phyloP scores from a whole-genome alignment of 2,329 filamentous ascomycete genomes.

The Alternaria gaisen region DNA sequence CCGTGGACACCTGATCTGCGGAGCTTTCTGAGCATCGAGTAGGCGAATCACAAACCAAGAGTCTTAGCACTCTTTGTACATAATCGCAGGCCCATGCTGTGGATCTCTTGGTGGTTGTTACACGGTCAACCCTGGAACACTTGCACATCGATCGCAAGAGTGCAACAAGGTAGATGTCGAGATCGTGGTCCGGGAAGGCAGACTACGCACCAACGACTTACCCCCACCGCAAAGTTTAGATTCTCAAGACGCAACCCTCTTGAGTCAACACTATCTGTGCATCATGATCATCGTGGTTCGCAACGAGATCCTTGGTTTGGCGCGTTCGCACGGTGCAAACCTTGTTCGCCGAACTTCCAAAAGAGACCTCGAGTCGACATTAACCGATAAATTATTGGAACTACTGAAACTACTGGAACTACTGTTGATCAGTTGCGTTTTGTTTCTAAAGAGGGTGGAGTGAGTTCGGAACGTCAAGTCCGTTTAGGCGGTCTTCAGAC shows the following conservation, averaged over 20 bases:
- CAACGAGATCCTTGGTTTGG: not conserved
- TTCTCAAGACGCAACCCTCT: not conserved
- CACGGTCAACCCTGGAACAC: not conserved
- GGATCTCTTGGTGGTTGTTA: not conserved
- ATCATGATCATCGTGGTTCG: not conserved
- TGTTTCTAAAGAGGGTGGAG: not conserved
- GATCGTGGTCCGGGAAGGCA: not conserved
- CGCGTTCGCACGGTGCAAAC: not conserved
- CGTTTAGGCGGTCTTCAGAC: not conserved
- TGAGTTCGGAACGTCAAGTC: not conserved
- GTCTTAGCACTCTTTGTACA: not conserved
- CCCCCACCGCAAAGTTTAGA: not conserved
- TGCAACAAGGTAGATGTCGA: not conserved
- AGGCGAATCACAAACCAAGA: not conserved
- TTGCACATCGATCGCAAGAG: not conserved
- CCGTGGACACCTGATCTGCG: not conserved
- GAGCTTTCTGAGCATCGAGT: not conserved
- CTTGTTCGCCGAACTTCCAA: not conserved
- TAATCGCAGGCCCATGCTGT: not conserved
- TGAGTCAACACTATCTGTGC: not conserved
- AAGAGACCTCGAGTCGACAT: not conserved
- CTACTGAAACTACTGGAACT: not conserved
- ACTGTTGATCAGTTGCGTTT: not conserved
- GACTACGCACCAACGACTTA: not conserved
- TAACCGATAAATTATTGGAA: not conserved